These are phyloP conservation scores for Globisporangium perplexum DNA, from an alignment of 352 stramenopile genomes.

Conservation along the genomic window DNA sequence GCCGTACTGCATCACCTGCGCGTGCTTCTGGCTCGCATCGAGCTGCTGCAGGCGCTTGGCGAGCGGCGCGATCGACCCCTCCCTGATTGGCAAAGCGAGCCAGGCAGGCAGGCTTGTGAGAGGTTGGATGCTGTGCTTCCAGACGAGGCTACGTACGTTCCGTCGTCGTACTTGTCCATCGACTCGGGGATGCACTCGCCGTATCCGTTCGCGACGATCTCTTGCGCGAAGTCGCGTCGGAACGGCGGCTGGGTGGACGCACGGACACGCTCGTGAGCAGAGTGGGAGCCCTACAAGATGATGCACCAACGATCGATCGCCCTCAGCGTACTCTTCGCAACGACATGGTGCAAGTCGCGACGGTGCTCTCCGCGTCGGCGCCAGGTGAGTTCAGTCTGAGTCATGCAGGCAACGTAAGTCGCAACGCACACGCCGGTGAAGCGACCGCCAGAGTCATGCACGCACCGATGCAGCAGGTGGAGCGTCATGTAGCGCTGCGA, in stretches of 20 bases:
- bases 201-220: conserved; percentile 49
- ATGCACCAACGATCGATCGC: background rate
- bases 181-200: conserved; percentile 61
- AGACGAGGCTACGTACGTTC: conserved; percentile 22
- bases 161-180: conserved; percentile 54
- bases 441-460: background rate
- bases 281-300: background rate
- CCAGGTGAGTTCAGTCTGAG: conserved; percentile 11
- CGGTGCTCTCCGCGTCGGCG: conserved; percentile 14
- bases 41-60: conserved; percentile 41
- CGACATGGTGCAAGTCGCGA: conserved; percentile 55
- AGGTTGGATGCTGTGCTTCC: too few species aligned
- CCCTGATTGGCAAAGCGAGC: background rate
- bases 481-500: conserved; percentile 60
- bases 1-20: conserved; percentile 75
- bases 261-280: background rate
- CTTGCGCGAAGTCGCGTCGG: conserved; percentile 46
- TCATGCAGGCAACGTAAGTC: too few species aligned
- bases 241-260: conserved; percentile 32
- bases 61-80: conserved; percentile 17
- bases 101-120: background rate
- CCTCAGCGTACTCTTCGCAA: conserved; percentile 28
- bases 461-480: conserved; percentile 50
- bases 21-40: conserved; percentile 47
- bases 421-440: background rate